Evolutionary conservation across 2,329 filamentous ascomycete species (phyloP), one percentile per base, ranked within the genome.

Genomic region (Tolypocladium paradoxum): DNA sequence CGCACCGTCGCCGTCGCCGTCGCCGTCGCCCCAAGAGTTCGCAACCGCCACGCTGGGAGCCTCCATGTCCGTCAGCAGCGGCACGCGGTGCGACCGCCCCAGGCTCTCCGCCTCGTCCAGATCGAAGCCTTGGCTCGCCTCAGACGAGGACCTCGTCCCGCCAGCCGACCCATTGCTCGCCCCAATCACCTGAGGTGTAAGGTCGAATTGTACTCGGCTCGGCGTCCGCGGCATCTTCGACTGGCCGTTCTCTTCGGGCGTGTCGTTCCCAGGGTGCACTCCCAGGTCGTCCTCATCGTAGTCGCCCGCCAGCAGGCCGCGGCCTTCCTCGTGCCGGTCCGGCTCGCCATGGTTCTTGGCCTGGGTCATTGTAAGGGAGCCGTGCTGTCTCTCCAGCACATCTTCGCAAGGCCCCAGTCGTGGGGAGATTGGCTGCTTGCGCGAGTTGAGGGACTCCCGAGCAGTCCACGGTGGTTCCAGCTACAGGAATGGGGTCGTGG

Each of bases 21-120:
- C 68, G 47, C 64, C 66, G 56, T 62, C 65, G 58, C 71, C 71
- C 62, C 68, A 68, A 6, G 68, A 60, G 70, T 85, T 72, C 76
- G 78, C 88, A 48, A 95, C 72, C 12, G 88, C 64, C 18, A 81
- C 84, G 56, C 86, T 87, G 1, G 91, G 90, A 0, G 88, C 88
- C 69, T 93, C 87, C 57, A 95, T 89, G 57, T 84, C 83, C 8
- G 88, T 93, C 57, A 96, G 76, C 51, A 95, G 78, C 52, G 90
- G 90, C 54, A 85, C 55, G 75, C 87, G 60, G 77, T 84, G 63
- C 50, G 61, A 59, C 34, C 62, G 20, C 84, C 70, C 34, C 74
- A 75, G 47, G 82, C 69, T 55, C 77, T 75, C 54, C 70, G 73
- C 33, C 65, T 68, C 61, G 66, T 71, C 68, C 48, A 69, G 46